These are phyloP conservation scores for Schwanniomyces pseudopolymorphus DNA, from an alignment of 805 yeast genomes.

Conservation along the genomic window DNA sequence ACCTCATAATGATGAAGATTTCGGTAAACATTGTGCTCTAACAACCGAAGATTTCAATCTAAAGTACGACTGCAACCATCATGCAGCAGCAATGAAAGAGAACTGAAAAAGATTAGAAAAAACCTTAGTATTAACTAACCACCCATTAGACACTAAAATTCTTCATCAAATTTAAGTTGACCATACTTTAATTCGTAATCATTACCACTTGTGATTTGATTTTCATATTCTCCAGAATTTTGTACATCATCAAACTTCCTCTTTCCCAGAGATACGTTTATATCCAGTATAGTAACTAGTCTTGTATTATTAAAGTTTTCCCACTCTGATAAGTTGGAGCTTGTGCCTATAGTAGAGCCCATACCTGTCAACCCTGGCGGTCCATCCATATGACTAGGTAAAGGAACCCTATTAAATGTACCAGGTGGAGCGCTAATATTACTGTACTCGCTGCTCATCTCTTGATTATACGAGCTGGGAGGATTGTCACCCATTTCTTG, in stretches of 20 bases:
- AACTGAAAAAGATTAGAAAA: neutral
- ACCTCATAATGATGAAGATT: neutral
- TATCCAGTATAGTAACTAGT: constrained; percentile 3
- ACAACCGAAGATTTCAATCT: too few species aligned
- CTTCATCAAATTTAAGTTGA: constrained; percentile 46
- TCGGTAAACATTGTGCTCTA: neutral
- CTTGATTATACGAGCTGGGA: constrained; percentile 1
- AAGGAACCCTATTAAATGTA: constrained; percentile 28
- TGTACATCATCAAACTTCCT: constrained; percentile 26
- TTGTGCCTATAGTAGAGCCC: constrained; percentile 44
- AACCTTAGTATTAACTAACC: neutral
- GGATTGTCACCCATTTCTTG: constrained; percentile 10
- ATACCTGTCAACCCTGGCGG: constrained; percentile 46
- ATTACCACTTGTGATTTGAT: constrained; percentile 12
- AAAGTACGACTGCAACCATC: neutral
- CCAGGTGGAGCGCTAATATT: neutral
- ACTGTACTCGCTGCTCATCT: neutral
- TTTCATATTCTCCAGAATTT: constrained; percentile 3
- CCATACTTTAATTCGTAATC: constrained; percentile 40
- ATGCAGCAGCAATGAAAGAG: neutral
- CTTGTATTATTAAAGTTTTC: constrained; percentile 15
- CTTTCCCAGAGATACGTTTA: constrained; percentile 13
- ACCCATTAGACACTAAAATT: constrained; percentile 30
- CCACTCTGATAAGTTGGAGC: constrained; percentile 46
- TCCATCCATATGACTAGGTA: constrained; percentile 39